These are phyloP conservation scores for Aspergillus brasiliensis DNA, from an alignment of 2,329 filamentous ascomycete species.

Conservation along the genomic window DNA sequence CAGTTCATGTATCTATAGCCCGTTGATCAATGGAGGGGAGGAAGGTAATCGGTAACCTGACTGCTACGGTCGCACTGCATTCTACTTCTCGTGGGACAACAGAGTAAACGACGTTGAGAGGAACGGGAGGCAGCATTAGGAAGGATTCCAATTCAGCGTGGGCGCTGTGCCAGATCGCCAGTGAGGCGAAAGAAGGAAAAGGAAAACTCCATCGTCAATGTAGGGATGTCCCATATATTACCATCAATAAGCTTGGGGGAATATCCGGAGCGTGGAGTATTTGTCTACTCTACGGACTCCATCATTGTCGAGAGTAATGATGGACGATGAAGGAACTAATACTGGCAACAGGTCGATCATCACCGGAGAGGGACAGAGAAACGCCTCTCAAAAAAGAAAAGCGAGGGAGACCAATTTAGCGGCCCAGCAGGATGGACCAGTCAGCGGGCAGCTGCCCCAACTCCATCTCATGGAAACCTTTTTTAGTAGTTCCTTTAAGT, in stretches of 20 bases:
- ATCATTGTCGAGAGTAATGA: background rate
- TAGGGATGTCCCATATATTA: too few species aligned
- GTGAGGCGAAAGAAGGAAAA: too few species aligned
- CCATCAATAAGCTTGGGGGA: too few species aligned
- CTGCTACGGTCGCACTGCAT: background rate
- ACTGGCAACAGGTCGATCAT: background rate
- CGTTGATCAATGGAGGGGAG: background rate
- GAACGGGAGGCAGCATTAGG: background rate
- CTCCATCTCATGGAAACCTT: background rate
- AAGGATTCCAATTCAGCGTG: background rate
- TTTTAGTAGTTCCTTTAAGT: background rate
- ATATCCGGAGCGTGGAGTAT: too few species aligned
- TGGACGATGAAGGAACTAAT: background rate
- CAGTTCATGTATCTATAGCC: constrained; percentile 7
- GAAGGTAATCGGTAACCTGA: background rate
- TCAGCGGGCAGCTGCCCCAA: background rate
- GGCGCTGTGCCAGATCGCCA: background rate
- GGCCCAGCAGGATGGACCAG: background rate
- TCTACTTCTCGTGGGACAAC: background rate
- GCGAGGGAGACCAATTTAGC: background rate
- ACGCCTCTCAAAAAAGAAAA: background rate
- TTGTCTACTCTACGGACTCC: too few species aligned
- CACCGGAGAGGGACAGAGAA: background rate
- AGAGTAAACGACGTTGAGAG: background rate
- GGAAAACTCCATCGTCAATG: too few species aligned